A percentile compares a stretch with the other conserved stretches of the same genome.
Evolutionary conservation across 1,139 yeast species (phyloP).

Genomic region (Blastobotrys arbuscula): DNA sequence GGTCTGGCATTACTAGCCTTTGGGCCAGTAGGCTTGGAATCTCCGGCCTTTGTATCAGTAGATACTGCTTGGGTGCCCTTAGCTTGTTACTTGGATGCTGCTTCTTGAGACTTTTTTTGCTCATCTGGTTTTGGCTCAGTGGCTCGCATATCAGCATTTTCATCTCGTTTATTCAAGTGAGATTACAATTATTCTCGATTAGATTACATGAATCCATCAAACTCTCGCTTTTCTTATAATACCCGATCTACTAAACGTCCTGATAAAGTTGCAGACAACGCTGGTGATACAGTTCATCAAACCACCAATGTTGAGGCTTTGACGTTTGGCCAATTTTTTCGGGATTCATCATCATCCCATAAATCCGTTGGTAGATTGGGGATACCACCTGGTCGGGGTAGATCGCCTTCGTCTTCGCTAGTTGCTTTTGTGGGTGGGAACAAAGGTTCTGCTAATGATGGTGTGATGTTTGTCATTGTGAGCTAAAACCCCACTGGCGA

Average conservation of each 20-base stretch:
- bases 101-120: not conserved
- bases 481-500: not conserved
- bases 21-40: not conserved
- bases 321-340: not conserved
- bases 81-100: not conserved
- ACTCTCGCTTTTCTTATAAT: too few relatives aligned
- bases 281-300: not conserved
- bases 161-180: not conserved
- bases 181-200: not conserved
- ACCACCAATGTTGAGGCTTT: not conserved
- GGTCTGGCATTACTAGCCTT: not conserved
- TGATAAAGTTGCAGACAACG: not conserved
- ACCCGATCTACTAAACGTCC: conserved; percentile 1
- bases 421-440: not conserved
- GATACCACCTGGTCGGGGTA: not conserved
- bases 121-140: not conserved
- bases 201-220: too few relatives aligned
- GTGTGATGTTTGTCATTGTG: not conserved
- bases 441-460: not conserved
- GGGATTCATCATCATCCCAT: not conserved
- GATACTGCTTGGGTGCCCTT: not conserved
- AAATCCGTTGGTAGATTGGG: not conserved
- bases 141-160: not conserved
- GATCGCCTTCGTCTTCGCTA: not conserved
- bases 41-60: too few relatives aligned